Base-by-base conservation (phyloP, 2,329 filamentous ascomycete species). In the Coniella vitis region DNA sequence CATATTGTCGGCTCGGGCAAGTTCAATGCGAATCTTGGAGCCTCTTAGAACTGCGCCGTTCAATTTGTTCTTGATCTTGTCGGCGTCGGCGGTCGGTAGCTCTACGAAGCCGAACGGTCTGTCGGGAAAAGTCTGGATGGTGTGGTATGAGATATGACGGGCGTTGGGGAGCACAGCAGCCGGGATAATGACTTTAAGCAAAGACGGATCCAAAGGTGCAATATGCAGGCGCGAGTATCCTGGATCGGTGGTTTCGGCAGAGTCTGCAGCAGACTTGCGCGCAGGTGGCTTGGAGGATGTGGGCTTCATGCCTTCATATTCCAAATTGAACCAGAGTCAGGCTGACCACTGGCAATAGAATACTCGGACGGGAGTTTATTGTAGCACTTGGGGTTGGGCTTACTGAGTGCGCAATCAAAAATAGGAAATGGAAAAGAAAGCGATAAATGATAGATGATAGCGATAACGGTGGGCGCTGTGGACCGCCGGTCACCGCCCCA, bases 11-110 rank as follows among this genome's bases (percentile, higher is more conserved):
- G 86, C 81, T 42, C 81, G 81, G 7, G 93, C 93, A 55, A 84
- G 82, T 59, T 96, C 88, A 51, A 98, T 79, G 51, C 81, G 81
- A 59, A 97, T 80, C 67, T 95, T 97, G 52, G 76, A 75, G 8
- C 93, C 93, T 63, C 86, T 93, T 49, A 98, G 69, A 20, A 87
- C 85, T 2, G 85, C 79, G 29, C 91, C 91, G 72, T 95, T 87
- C 43, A 97, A 76, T 70, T 93, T 97, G 69, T 86, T 91, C 70
- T 84, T 89, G 47, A 97, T 69, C 66, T 90, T 95, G n/a, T 91
- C 86, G 9, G 91, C 93, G 56, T 95, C 90, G 67, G 81, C 79
- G 3, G 65, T 69, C 0, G 90, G 90, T 34, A 98, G 69, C 40
- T 94, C 90, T 52, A 97, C 74, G 69, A 87, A 98, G 48, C 91